Conservation (phyloP, 805 yeast species). For the Lipomyces lipofer region DNA sequence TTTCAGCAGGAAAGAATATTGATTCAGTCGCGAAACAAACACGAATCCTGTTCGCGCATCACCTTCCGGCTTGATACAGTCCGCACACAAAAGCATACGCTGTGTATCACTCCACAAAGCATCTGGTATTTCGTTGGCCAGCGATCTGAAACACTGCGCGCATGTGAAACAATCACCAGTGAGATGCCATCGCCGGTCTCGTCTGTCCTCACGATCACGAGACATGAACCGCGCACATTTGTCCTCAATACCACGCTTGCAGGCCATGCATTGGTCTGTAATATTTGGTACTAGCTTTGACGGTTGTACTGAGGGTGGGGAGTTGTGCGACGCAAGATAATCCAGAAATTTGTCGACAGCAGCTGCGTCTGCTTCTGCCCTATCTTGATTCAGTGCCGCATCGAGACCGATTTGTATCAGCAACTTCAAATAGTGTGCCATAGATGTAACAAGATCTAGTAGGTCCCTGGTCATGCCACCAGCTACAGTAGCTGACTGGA, state of each 20-base stretch:
- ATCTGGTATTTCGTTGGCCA: slow-evolving; percentile 41
- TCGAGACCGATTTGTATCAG: slow-evolving; percentile 78
- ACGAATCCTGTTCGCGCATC: slow-evolving; percentile 50
- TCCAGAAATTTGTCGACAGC: slow-evolving; percentile 66
- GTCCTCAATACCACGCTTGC: slow-evolving; percentile 79
- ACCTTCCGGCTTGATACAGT: slow-evolving; percentile 57
- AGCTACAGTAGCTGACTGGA: slow-evolving; percentile 29
- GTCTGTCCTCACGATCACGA: slow-evolving; percentile 12
- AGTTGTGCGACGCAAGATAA: slow-evolving; percentile 44
- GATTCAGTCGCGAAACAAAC: slow-evolving; percentile 66
- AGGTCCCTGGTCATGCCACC: slow-evolving; percentile 44
- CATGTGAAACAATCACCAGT: slow-evolving; percentile 63
- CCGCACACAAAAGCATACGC: slow-evolving; percentile 54
- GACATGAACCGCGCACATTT: slow-evolving; percentile 13
- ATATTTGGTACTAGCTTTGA: slow-evolving; percentile 18
- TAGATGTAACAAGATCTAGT: slow-evolving; percentile 78
- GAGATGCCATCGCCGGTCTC: slow-evolving; percentile 75
- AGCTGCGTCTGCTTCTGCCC: slow-evolving; percentile 52
- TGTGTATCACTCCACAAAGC: slow-evolving; percentile 45
- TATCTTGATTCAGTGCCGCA: slow-evolving; percentile 68
- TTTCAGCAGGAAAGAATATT: slow-evolving; percentile 71
- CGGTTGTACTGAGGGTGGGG: slow-evolving; percentile 19
- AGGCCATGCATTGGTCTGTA: slow-evolving; percentile 69
- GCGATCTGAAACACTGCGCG: slow-evolving; percentile 51
- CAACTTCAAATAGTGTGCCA: slow-evolving; percentile 89